These are phyloP conservation scores for Perkinsus olseni DNA, from an alignment of 169 alveolate species.

Conservation along the genomic window DNA sequence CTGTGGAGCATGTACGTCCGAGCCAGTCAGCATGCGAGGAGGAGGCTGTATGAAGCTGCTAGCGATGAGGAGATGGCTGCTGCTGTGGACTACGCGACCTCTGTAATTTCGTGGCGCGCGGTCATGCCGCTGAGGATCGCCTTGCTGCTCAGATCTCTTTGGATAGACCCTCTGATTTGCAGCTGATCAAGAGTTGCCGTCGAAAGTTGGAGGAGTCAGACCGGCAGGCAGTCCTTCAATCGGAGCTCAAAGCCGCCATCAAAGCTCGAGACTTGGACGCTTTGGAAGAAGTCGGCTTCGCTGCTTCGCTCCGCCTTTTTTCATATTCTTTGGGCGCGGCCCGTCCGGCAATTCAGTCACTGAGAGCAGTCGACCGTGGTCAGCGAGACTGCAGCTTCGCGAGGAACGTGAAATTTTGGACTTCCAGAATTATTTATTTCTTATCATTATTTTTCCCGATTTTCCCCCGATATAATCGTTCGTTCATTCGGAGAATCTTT, in stretches of 20 bases:
- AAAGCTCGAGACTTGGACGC: not conserved
- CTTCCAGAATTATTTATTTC: too few relatives aligned
- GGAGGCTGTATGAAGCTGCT: not conserved
- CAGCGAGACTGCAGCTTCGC: too few relatives aligned
- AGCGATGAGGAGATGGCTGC: not conserved
- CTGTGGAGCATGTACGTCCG: not conserved
- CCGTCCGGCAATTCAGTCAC: too few relatives aligned
- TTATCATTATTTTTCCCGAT: too few relatives aligned
- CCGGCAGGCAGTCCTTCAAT: not conserved
- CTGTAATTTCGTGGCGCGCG: not conserved
- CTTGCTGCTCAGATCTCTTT: not conserved
- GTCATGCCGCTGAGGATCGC: not conserved
- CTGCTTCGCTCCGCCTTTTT: too few relatives aligned
- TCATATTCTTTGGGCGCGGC: too few relatives aligned
- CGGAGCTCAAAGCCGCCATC: not conserved
- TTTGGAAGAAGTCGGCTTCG: not conserved
- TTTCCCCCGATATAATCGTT: too few relatives aligned
- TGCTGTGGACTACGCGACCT: not conserved
- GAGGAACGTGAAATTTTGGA: too few relatives aligned
- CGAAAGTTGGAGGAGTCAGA: not conserved
- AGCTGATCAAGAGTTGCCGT: not conserved
- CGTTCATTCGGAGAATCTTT: too few relatives aligned
- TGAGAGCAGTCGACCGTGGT: too few relatives aligned
- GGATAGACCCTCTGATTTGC: not conserved
- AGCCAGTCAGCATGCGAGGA: not conserved